A percentile compares a stretch with the other conserved stretches of the same genome.
These are phyloP conservation scores for Trametes sanguinea DNA, from an alignment of 768 basidiomycete species.

Conservation along the genomic window DNA sequence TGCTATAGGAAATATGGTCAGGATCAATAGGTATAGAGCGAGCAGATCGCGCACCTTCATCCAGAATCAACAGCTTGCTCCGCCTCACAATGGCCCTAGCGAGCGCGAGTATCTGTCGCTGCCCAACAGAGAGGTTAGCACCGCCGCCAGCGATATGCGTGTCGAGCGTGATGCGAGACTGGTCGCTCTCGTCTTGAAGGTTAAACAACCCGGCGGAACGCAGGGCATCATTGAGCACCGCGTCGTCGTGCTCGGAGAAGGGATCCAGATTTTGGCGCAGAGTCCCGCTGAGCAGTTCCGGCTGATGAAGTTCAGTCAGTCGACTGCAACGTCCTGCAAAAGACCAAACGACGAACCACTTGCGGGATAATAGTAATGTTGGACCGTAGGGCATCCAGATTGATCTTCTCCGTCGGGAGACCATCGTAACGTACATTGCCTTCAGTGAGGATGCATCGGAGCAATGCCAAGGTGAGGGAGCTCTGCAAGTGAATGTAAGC, in stretches of 20 bases:
- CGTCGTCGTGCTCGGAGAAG: conserved; percentile 50
- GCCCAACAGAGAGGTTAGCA: conserved; percentile 40
- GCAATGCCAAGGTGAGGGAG: conserved; percentile 53
- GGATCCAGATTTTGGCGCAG: conserved; percentile 53
- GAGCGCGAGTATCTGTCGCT: conserved; percentile 47
- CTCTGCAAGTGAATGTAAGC: conserved; percentile 35
- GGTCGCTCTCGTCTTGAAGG: conserved; percentile 31
- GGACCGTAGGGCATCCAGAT: conserved; percentile 47
- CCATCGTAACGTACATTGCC: conserved; percentile 53
- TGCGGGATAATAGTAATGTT: conserved; percentile 50
- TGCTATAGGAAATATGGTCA: conserved; percentile 3
- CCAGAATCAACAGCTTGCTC: conserved; percentile 48
- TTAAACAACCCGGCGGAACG: conserved; percentile 41
- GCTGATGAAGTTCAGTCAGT: conserved; percentile 21
- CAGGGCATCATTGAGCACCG: conserved; percentile 41
- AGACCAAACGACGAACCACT: conserved; percentile 33
- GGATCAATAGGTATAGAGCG: too few species aligned
- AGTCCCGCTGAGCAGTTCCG: conserved; percentile 46
- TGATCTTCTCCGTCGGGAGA: conserved; percentile 40
- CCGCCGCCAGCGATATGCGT: conserved; percentile 32
- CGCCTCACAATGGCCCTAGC: conserved; percentile 46
- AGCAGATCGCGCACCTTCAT: conserved; percentile 35
- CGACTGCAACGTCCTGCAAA: not conserved
- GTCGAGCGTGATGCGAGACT: conserved; percentile 34
- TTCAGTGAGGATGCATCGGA: conserved; percentile 50